Evolutionary conservation across 2,329 filamentous ascomycete species (phyloP).

Genomic region (Tolypocladium nubicola): DNA sequence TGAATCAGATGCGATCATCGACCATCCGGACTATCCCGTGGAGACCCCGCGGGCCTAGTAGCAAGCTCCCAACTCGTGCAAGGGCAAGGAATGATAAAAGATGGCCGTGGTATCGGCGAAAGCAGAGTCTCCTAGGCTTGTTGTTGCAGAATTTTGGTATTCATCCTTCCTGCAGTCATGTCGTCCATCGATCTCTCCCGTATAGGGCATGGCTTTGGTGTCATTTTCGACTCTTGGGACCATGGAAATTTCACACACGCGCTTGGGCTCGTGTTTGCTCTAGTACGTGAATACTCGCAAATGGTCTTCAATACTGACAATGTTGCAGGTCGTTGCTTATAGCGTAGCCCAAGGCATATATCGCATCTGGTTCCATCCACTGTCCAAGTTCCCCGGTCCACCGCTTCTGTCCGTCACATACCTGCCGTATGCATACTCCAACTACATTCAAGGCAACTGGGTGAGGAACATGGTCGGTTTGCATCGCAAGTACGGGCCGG

Average conservation of each 20-base stretch:
- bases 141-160: background rate
- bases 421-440: constrained; percentile 8
- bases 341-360: constrained; percentile 7
- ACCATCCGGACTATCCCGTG: background rate
- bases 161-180: background rate
- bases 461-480: constrained; percentile 9
- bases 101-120: background rate
- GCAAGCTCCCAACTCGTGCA: background rate
- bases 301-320: background rate
- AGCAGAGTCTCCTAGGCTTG: background rate
- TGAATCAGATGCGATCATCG: background rate
- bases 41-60: background rate
- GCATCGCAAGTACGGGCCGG: constrained; percentile 18
- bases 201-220: background rate
- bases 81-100: background rate
- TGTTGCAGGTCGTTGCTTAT: constrained; percentile 3
- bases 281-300: background rate
- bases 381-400: constrained; percentile 18
- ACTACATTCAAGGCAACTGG: constrained; percentile 8
- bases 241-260: background rate
- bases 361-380: constrained; percentile 18
- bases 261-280: background rate
- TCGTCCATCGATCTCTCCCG: background rate
- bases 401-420: constrained; percentile 9
- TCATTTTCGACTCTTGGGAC: background rate